Conservation (phyloP, 31 red algal species). For the Bonnemaisonia californica region DNA sequence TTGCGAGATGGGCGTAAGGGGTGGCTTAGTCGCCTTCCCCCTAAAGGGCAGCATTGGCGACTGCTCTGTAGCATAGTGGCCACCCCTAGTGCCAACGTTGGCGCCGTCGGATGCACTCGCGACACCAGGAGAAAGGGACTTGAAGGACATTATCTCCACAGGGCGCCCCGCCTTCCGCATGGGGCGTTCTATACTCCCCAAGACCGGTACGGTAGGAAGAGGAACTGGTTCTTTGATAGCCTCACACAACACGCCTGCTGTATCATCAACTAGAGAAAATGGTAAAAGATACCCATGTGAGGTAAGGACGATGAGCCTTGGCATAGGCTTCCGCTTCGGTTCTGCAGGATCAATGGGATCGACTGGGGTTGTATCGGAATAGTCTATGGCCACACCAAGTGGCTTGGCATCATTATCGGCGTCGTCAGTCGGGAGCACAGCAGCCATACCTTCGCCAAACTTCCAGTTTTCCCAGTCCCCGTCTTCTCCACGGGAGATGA, state of each 20-base stretch:
- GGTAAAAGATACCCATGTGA: conserved; percentile 27
- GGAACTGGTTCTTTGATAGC: conserved; percentile 1
- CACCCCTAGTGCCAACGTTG: too few relatives aligned
- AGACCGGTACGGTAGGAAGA: background rate
- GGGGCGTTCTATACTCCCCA: background rate
- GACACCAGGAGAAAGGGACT: too few relatives aligned
- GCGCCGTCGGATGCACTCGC: too few relatives aligned
- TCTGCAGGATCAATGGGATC: conserved; percentile 23
- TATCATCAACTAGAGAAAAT: conserved; percentile 44
- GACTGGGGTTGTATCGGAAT: conserved; percentile 51
- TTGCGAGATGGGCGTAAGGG: too few relatives aligned
- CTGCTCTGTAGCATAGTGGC: too few relatives aligned
- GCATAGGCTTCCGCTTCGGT: conserved; percentile 57
- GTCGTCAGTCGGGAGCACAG: conserved; percentile 50
- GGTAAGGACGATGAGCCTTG: conserved; percentile 52
- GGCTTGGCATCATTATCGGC: conserved; percentile 67
- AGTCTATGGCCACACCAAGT: conserved; percentile 63
- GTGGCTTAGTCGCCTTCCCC: too few relatives aligned
- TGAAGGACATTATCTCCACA: background rate
- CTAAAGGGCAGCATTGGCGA: too few relatives aligned
- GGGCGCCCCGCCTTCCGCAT: background rate
- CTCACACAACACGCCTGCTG: conserved; percentile 28
- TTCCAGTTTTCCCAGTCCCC: conserved; percentile 60
- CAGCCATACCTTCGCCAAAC: conserved; percentile 57
- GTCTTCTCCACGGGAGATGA: conserved; percentile 38